These are phyloP conservation scores for Tuber magnatum DNA, from an alignment of 495 filamentous ascomycete species.

Conservation along the genomic window DNA sequence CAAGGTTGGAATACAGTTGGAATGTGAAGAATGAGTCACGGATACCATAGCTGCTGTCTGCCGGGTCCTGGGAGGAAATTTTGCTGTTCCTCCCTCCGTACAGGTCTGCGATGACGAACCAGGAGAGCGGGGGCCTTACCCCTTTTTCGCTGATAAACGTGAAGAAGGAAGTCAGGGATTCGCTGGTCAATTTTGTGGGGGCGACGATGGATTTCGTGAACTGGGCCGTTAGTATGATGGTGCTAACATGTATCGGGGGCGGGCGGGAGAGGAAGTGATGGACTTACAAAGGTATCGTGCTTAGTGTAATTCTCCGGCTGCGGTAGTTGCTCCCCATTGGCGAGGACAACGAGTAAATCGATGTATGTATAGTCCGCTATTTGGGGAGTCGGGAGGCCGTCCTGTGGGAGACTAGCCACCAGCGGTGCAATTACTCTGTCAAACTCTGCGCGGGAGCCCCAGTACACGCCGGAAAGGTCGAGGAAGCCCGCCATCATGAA, in stretches of 20 bases:
- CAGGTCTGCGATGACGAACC: conserved; percentile 54
- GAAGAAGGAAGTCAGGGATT: conserved; percentile 30
- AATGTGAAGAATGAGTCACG: conserved; percentile 54
- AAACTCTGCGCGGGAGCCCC: conserved; percentile 28
- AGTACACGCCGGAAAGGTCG: conserved; percentile 31
- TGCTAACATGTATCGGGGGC: background rate
- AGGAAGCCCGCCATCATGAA: background rate
- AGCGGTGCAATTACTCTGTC: conserved; percentile 34
- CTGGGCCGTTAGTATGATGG: conserved; percentile 14
- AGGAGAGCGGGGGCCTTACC: conserved; percentile 31
- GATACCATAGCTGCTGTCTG: conserved; percentile 53
- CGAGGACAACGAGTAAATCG: conserved; percentile 25
- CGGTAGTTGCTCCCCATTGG: conserved; percentile 12
- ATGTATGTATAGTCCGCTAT: conserved; percentile 24
- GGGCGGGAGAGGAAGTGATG: background rate
- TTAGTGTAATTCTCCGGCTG: conserved; percentile 21
- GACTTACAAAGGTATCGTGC: conserved; percentile 31
- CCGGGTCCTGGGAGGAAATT: conserved; percentile 45
- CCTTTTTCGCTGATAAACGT: conserved; percentile 15
- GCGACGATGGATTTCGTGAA: conserved; percentile 32
- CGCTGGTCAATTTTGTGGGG: conserved; percentile 20
- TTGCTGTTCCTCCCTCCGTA: conserved; percentile 49
- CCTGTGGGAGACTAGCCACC: conserved; percentile 24
- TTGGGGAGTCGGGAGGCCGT: background rate
- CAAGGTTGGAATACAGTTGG: conserved; percentile 52